Percentiles rank a stretch among this genome's conserved stretches.
Conservation (phyloP, 2,329 filamentous ascomycete species). For the Grosmannia clavigera region DNA sequence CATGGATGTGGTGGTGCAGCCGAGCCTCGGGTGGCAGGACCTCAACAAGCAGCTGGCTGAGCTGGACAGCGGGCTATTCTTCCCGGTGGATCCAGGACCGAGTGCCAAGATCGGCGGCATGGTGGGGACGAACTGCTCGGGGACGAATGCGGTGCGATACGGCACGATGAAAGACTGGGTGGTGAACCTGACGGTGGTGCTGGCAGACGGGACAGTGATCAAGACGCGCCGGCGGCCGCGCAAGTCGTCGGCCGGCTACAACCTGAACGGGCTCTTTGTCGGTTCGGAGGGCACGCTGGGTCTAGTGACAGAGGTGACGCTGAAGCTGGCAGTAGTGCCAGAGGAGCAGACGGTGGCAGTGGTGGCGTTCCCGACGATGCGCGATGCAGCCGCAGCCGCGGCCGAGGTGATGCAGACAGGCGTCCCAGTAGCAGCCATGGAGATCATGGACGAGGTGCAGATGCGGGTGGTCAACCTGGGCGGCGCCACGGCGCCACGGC, state of each 20-base stretch:
- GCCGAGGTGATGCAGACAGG: conserved; percentile 65
- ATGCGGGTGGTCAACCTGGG: conserved; percentile 73
- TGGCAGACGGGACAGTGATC: conserved; percentile 66
- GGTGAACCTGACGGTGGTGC: conserved; percentile 67
- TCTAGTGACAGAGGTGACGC: conserved; percentile 69
- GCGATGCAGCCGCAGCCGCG: conserved; percentile 62
- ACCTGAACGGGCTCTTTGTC: conserved; percentile 67
- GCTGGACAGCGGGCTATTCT: conserved; percentile 60
- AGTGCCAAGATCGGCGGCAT: conserved; percentile 70
- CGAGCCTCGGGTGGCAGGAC: conserved; percentile 83
- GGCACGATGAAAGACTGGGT: conserved; percentile 87
- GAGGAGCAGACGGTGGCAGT: conserved; percentile 68
- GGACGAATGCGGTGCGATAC: conserved; percentile 70
- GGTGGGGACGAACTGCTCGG: conserved; percentile 67
- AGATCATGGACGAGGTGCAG: conserved; percentile 81
- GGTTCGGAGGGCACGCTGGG: conserved; percentile 74
- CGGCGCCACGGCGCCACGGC: conserved; percentile 52
- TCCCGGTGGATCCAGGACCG: conserved; percentile 72
- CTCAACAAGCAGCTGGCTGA: conserved; percentile 60
- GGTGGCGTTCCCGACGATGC: conserved; percentile 65
- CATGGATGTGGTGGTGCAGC: conserved; percentile 88
- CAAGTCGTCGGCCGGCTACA: conserved; percentile 74
- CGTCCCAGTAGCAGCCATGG: conserved; percentile 63
- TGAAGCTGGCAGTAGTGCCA: conserved; percentile 67
- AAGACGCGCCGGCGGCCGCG: conserved; percentile 67